phyloP scores from a whole-genome alignment of 768 basidiomycete species.

The Panaeolus cyanescens region DNA sequence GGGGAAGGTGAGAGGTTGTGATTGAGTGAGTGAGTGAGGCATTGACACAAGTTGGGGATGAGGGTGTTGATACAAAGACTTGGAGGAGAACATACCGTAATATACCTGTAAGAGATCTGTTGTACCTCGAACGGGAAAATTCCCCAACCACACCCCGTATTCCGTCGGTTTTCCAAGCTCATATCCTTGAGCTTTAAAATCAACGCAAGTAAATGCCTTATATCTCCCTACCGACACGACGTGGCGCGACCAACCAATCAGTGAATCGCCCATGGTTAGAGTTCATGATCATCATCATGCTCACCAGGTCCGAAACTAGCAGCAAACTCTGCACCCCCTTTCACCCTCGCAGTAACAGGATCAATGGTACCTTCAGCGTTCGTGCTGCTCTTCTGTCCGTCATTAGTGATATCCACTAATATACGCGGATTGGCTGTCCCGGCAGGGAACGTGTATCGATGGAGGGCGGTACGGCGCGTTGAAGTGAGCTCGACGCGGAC shows the following conservation, averaged over 20 bases:
- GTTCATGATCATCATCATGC: not conserved
- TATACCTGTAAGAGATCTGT: constrained; percentile 51
- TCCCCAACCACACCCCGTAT: constrained; percentile 55
- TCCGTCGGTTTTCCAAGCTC: constrained; percentile 48
- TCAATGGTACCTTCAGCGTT: constrained; percentile 50
- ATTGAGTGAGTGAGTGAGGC: not conserved
- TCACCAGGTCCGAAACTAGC: constrained; percentile 59
- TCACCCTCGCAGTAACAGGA: constrained; percentile 49
- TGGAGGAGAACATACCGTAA: constrained; percentile 34
- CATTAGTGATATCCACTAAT: constrained; percentile 62
- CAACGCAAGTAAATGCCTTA: constrained; percentile 58
- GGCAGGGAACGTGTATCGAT: constrained; percentile 58
- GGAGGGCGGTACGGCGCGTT: constrained; percentile 59
- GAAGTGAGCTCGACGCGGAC: constrained; percentile 63
- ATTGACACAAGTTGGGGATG: not conserved
- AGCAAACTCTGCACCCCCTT: constrained; percentile 48
- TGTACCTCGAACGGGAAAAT: constrained; percentile 47
- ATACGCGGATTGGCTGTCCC: constrained; percentile 52
- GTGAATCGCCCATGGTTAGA: not conserved
- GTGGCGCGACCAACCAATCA: too few species aligned
- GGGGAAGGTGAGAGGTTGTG: too few species aligned
- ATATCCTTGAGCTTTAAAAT: constrained; percentile 58
- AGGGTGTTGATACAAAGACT: not conserved
- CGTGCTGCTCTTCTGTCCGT: constrained; percentile 55
- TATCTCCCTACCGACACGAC: constrained; percentile 59